phyloP scores from a whole-genome alignment of 2,329 filamentous ascomycete species.

The Curvularia spicifera region DNA sequence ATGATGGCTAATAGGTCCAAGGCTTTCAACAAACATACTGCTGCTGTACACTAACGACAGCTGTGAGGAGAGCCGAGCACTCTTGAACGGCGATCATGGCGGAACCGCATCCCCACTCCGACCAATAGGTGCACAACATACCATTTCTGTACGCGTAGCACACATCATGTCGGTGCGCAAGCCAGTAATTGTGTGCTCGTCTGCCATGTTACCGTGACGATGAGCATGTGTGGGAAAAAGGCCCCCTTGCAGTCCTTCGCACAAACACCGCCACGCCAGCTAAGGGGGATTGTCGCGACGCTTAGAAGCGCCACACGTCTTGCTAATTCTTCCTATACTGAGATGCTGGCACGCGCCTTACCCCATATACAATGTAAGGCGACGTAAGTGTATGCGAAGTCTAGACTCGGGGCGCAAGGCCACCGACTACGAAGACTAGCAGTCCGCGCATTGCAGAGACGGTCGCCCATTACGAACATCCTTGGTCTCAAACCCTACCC shows the following conservation, averaged over 20 bases:
- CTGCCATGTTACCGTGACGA: conserved; percentile 5
- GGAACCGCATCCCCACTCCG: conserved; percentile 13
- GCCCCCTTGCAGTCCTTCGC: conserved; percentile 5
- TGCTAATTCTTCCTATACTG: conserved; percentile 4
- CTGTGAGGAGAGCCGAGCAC: conserved; percentile 19
- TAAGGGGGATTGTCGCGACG: conserved; percentile 12
- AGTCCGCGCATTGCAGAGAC: background rate
- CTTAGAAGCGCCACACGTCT: conserved; percentile 17
- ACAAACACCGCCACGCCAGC: conserved; percentile 4
- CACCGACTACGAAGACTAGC: background rate
- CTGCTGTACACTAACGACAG: conserved; percentile 5
- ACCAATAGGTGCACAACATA: conserved; percentile 2
- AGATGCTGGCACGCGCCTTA: conserved; percentile 4
- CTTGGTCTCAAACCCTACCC: conserved; percentile 6
- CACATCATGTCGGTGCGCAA: conserved; percentile 10
- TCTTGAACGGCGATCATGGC: conserved; percentile 15
- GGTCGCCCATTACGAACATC: conserved; percentile 4
- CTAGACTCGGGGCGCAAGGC: background rate
- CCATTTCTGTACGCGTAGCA: conserved; percentile 1
- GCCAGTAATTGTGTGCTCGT: conserved; percentile 8
- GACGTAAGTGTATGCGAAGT: background rate
- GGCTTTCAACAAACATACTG: conserved; percentile 1
- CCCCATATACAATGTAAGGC: background rate
- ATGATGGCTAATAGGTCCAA: background rate
- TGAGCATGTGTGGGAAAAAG: conserved; percentile 1